phyloP scores from a whole-genome alignment of 805 yeast genomes.

The Metschnikowia vanudenii region DNA sequence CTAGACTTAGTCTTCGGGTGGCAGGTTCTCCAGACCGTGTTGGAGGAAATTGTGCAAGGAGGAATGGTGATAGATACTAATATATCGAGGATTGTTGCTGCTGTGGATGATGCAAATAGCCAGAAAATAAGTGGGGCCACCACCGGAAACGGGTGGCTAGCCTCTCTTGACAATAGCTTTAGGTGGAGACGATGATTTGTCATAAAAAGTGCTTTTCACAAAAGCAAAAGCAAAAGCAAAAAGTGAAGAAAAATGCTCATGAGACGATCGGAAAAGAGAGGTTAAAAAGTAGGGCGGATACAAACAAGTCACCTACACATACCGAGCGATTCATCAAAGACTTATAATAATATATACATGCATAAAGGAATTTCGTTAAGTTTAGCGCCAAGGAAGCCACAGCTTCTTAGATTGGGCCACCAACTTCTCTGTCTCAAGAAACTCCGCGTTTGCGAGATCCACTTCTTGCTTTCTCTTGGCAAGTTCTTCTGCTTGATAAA shows the following conservation, averaged over 20 bases:
- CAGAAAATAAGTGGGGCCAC: constrained; percentile 36
- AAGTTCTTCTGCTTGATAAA: constrained; percentile 49
- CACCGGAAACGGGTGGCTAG: constrained; percentile 24
- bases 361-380: neutral
- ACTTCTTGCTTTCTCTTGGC: constrained; percentile 36
- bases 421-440: constrained; percentile 19
- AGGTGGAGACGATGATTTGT: constrained; percentile 16
- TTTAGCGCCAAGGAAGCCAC: constrained; percentile 22
- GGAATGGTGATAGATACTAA: constrained; percentile 97
- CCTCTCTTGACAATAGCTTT: constrained; percentile 23
- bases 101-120: constrained; percentile 70
- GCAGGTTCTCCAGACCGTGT: constrained; percentile 90
- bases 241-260: neutral
- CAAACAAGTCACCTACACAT: neutral
- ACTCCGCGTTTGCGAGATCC: constrained; percentile 16
- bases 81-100: constrained; percentile 73
- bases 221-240: neutral
- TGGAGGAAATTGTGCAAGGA: constrained; percentile 92
- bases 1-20: constrained; percentile 97
- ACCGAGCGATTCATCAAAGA: neutral
- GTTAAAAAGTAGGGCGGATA: no score
- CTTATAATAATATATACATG: constrained; percentile 1
- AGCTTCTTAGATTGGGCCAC: constrained; percentile 24
- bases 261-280: neutral
- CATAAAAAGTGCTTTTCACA: neutral